phyloP scores from a whole-genome alignment of 2,329 filamentous ascomycete species.

The Dactylellina drechsleri region DNA sequence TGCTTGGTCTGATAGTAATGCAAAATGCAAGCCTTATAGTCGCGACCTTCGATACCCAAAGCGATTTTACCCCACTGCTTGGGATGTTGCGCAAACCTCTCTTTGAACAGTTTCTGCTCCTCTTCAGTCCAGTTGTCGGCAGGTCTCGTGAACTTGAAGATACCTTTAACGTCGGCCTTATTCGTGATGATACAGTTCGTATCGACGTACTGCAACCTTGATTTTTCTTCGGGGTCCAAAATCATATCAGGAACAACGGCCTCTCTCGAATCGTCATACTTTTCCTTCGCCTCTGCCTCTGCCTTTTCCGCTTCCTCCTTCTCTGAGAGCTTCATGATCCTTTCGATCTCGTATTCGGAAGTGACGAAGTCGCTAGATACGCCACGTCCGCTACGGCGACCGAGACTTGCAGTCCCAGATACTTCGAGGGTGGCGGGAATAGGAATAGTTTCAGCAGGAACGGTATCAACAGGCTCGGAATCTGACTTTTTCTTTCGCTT shows the following conservation, averaged over 20 bases:
- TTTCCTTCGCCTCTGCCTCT: slow-evolving; percentile 66
- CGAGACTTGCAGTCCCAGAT: slow-evolving; percentile 51
- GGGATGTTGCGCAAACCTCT: slow-evolving; percentile 77
- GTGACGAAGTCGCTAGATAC: slow-evolving; percentile 57
- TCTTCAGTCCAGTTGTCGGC: slow-evolving; percentile 79
- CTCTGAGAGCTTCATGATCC: slow-evolving; percentile 57
- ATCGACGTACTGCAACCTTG: slow-evolving; percentile 70
- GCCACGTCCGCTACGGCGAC: slow-evolving; percentile 57
- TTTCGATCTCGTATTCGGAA: slow-evolving; percentile 58
- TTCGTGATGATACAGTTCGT: slow-evolving; percentile 74
- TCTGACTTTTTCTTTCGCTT: slow-evolving; percentile 58
- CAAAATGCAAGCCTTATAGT: slow-evolving; percentile 82
- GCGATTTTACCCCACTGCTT: slow-evolving; percentile 87
- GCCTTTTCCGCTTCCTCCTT: slow-evolving; percentile 57
- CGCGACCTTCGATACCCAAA: slow-evolving; percentile 71
- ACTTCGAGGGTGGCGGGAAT: slow-evolving; percentile 52
- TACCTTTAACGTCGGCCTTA: slow-evolving; percentile 53
- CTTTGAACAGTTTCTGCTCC: slow-evolving; percentile 77
- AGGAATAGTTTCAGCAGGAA: slow-evolving; percentile 50
- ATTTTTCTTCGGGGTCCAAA: slow-evolving; percentile 70
- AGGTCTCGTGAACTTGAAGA: slow-evolving; percentile 72
- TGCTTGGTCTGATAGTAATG: slow-evolving; percentile 87
- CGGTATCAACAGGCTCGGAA: slow-evolving; percentile 56
- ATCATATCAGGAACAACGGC: slow-evolving; percentile 78
- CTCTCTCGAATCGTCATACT: slow-evolving; percentile 79